These are phyloP conservation scores for Fusarium miscanthi DNA, from an alignment of 2,329 filamentous ascomycete genomes.

Conservation along the genomic window DNA sequence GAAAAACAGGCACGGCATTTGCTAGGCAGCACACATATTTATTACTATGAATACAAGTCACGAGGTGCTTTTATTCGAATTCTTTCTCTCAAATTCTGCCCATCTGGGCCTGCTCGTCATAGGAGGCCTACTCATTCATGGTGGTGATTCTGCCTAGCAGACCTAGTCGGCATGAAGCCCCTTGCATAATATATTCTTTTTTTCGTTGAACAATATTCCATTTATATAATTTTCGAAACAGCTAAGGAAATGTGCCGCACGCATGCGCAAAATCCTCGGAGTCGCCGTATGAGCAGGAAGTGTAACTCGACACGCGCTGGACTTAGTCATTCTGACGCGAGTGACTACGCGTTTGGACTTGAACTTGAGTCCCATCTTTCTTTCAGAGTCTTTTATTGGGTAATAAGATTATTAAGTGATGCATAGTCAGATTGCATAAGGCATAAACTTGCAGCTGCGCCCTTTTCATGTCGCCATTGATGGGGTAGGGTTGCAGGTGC, in stretches of 20 bases:
- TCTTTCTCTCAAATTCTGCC: too few species aligned
- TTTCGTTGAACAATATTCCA: accelerated
- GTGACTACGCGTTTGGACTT: background rate
- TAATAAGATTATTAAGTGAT: accelerated
- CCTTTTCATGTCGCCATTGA: background rate
- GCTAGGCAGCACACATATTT: too few species aligned
- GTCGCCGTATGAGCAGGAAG: background rate
- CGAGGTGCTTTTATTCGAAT: too few species aligned
- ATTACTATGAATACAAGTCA: too few species aligned
- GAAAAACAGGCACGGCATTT: too few species aligned
- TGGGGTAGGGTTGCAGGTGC: background rate
- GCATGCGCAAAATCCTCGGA: background rate
- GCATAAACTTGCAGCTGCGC: background rate
- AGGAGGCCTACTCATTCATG: too few species aligned
- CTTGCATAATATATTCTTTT: background rate
- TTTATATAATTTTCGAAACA: background rate
- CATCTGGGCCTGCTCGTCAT: too few species aligned
- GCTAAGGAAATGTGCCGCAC: background rate
- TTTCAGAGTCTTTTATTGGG: background rate
- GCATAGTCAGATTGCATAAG: background rate
- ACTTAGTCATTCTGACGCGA: too few species aligned
- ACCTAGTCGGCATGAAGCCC: background rate
- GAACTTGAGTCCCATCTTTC: background rate
- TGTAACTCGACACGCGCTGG: background rate
- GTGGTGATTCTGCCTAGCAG: background rate